Conservation (phyloP, 225 moss, liverwort and hornwort genomes). For the Thuidium tamariscinum region DNA sequence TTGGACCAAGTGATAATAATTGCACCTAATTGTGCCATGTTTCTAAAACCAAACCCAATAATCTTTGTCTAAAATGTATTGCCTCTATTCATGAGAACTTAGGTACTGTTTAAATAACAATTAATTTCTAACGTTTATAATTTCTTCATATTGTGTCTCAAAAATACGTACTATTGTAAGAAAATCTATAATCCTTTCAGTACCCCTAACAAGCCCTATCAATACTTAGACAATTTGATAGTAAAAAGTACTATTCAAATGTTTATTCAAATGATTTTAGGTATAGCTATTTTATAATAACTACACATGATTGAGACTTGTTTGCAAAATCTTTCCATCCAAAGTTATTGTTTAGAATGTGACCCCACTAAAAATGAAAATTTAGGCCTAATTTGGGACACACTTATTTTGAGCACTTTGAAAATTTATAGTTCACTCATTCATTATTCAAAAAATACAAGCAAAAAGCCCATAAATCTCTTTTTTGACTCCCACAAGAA, state of each 20-base stretch:
- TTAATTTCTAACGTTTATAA: neutral
- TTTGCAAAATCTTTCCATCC: neutral
- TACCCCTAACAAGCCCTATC: accelerated
- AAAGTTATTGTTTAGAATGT: neutral
- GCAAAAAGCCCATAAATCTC: neutral
- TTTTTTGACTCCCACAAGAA: neutral
- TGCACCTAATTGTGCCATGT: neutral
- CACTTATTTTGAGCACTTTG: neutral
- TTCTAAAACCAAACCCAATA: neutral
- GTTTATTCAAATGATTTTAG: neutral
- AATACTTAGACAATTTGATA: neutral
- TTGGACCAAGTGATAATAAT: neutral
- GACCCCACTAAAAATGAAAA: accelerated
- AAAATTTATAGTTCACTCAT: neutral
- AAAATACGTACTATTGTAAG: neutral
- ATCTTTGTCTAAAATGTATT: neutral
- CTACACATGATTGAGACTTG: neutral
- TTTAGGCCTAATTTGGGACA: neutral
- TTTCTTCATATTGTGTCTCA: neutral
- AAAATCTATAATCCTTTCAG: neutral
- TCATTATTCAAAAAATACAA: neutral
- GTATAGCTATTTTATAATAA: neutral
- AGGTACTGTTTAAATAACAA: neutral
- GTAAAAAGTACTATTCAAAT: neutral
- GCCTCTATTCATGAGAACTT: neutral